Percentiles rank a stretch among this genome's conserved stretches.
Evolutionary conservation across 1,284 basidiomycete genomes (phyloP).

Genomic region (Irpex rosettiformis): DNA sequence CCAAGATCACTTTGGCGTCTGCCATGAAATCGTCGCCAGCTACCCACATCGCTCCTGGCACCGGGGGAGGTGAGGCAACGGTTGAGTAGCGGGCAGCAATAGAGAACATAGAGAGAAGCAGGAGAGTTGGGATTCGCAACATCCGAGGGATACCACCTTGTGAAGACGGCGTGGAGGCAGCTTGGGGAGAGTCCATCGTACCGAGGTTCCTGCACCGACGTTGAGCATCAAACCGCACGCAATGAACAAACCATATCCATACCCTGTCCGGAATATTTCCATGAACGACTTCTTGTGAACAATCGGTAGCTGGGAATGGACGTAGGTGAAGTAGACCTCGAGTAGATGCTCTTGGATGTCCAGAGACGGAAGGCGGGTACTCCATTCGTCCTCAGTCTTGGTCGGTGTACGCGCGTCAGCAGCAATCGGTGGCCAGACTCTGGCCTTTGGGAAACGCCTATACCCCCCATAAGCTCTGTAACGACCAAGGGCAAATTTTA

Average conservation of each 20-base stretch:
- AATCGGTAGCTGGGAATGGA: conserved; percentile 73
- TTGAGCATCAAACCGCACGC: not conserved
- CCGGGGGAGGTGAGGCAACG: conserved; percentile 36
- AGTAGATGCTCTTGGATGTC: conserved; percentile 65
- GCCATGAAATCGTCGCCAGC: conserved; percentile 76
- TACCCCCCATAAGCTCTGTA: not conserved
- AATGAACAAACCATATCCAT: conserved; percentile 14
- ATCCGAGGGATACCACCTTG: conserved; percentile 30
- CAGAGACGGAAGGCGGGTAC: conserved; percentile 46
- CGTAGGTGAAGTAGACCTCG: conserved; percentile 74
- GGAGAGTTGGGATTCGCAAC: conserved; percentile 56
- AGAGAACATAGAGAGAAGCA: conserved; percentile 76
- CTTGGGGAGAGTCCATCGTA: conserved; percentile 24
- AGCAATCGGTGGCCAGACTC: conserved; percentile 75
- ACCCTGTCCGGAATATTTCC: conserved; percentile 48
- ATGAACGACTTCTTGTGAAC: conserved; percentile 70
- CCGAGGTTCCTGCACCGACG: conserved; percentile 2
- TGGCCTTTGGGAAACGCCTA: conserved; percentile 78
- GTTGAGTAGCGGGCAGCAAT: conserved; percentile 66
- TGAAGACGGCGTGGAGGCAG: conserved; percentile 27
- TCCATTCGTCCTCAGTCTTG: conserved; percentile 36
- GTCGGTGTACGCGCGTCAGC: conserved; percentile 29
- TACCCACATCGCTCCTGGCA: conserved; percentile 71
- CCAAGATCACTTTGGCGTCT: conserved; percentile 67
- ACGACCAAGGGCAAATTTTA: conserved; percentile 1